These are phyloP conservation scores for Quercus dentata DNA, from an alignment of 306 rosid species.

Conservation along the genomic window DNA sequence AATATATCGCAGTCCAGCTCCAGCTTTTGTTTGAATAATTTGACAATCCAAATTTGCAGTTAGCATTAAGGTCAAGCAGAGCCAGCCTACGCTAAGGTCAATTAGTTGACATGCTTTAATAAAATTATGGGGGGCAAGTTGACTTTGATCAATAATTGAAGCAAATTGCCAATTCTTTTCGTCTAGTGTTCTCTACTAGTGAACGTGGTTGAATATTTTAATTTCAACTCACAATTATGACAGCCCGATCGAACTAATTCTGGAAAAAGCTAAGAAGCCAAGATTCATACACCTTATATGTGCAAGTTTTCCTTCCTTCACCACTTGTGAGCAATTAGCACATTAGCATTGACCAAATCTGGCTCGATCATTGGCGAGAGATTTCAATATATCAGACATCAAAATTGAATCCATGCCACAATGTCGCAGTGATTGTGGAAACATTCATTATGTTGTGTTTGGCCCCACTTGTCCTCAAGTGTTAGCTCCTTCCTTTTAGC, in stretches of 20 bases:
- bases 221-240: neutral
- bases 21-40: no score
- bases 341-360: neutral
- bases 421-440: neutral
- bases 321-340: neutral
- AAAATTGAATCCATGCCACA: neutral
- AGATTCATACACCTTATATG: neutral
- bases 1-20: no score
- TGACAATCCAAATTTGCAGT: no score
- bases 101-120: neutral
- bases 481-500: neutral
- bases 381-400: neutral
- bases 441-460: neutral
- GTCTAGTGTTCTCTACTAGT: neutral
- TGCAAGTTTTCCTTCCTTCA: neutral
- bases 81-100: no score
- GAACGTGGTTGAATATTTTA: neutral
- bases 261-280: neutral
- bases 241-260: neutral
- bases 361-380: neutral
- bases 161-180: neutral
- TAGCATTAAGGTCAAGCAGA: no score
- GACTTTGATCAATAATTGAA: neutral
- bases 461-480: neutral
- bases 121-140: neutral